These are phyloP conservation scores for Cryptosporidium sp. DNA, from an alignment of 169 alveolate genomes.

Conservation along the genomic window DNA sequence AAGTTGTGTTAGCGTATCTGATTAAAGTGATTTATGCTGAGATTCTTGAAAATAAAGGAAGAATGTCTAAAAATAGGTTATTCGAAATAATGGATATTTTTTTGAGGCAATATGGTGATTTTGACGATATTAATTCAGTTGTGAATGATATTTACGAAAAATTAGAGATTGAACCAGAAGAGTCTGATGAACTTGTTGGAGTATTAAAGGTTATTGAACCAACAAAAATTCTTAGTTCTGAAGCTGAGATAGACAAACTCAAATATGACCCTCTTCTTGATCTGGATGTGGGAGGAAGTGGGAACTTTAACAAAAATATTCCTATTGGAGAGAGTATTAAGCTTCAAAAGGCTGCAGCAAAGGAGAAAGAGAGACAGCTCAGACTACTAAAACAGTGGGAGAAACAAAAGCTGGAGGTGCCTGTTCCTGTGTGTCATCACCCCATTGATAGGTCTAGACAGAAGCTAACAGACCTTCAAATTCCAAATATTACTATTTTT, in stretches of 20 bases:
- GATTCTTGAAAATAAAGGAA: slow-evolving; percentile 49
- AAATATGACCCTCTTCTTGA: slow-evolving; percentile 59
- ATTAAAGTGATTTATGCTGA: slow-evolving; percentile 27
- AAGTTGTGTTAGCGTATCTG: slow-evolving; percentile 35
- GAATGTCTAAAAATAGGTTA: slow-evolving; percentile 20
- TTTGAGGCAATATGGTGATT: slow-evolving; percentile 30
- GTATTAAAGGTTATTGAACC: slow-evolving; percentile 52
- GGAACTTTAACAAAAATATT: slow-evolving; percentile 78
- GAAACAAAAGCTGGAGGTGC: slow-evolving; percentile 85
- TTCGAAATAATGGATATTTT: slow-evolving; percentile 26
- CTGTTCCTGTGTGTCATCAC: slow-evolving; percentile 84
- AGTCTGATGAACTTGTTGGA: slow-evolving; percentile 4
- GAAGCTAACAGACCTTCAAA: slow-evolving; percentile 83
- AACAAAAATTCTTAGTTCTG: slow-evolving; percentile 27
- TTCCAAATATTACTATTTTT: slow-evolving; percentile 88
- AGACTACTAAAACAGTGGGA: slow-evolving; percentile 85
- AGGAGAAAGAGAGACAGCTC: slow-evolving; percentile 82
- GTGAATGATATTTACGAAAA: slow-evolving; percentile 18
- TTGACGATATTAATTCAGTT: background rate
- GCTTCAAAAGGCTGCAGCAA: slow-evolving; percentile 80
- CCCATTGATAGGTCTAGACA: slow-evolving; percentile 79
- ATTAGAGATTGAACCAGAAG: slow-evolving; percentile 31
- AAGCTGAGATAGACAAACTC: background rate
- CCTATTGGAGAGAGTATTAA: slow-evolving; percentile 80
- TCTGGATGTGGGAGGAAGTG: slow-evolving; percentile 26